Evolutionary conservation across 345 rosid species (phyloP), one percentile per base, ranked within the genome.

Genomic region (Erucastrum elatum): DNA sequence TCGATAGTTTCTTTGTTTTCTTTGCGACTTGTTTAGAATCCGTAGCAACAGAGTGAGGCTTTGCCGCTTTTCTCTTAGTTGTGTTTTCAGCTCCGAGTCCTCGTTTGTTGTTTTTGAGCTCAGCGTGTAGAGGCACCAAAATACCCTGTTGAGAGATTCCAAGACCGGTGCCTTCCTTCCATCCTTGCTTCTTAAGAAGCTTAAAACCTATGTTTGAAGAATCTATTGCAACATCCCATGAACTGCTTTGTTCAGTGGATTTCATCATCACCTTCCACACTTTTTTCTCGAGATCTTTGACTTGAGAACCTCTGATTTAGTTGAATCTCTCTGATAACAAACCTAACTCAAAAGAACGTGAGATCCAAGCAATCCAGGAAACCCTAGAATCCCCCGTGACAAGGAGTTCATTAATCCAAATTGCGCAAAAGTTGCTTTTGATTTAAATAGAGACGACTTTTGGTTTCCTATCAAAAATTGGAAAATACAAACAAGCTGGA

Each of bases 81-180:
- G 63, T 70, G 63, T 64, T 77, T 55, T 81, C 86, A 31, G 94
- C 87, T 79, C 98, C 98, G 4, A 94, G 55, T 17, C 98, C 98
- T 21, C 89, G 86, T 81, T 88, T 94, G 77, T 94, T 88, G 41
- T 85, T 80, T 81, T 94, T 94, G 79, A 80, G 53, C 64, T 71
- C 72, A 25, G 91, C 35, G 79, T 83, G 46, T 26, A 89, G 79
- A 17, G 97, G 97, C 77, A 88, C 97, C 76, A 94, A 77, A 64
- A 87, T 87, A 76, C 98, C 98, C 94, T 94, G 97, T 85, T 94
- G 87, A 68, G 84, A 81, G 66, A 87, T n/a, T 70, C 98, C 97
- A 74, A 94, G 93, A 81, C 97, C 96, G 25, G 88, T 86, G 62
- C 98, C 97, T 88, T 92, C 97, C 82, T 88, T 92, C 98, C 98